These are phyloP conservation scores for Cephalotrichum gorgonifer DNA, from an alignment of 2,329 filamentous ascomycete species.

Conservation along the genomic window DNA sequence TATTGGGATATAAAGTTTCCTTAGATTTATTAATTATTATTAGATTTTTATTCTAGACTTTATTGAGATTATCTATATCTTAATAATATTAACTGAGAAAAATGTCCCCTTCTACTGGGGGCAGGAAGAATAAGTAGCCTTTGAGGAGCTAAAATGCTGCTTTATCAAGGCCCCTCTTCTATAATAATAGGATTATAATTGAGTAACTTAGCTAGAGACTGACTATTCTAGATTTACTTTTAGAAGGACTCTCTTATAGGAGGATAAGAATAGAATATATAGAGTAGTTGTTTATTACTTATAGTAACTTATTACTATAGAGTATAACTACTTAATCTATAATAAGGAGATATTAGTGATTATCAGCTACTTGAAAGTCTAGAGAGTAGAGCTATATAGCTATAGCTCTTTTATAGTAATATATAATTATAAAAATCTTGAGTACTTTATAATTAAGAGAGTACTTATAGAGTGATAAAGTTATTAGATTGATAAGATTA, in stretches of 20 bases:
- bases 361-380: too few relatives aligned
- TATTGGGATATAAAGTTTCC: too few relatives aligned
- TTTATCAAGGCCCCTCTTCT: neutral
- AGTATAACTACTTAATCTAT: too few relatives aligned
- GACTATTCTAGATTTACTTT: too few relatives aligned
- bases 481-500: too few relatives aligned
- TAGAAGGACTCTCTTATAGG: too few relatives aligned
- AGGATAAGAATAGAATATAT: too few relatives aligned
- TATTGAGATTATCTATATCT: neutral
- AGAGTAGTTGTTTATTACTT: too few relatives aligned
- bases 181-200: neutral
- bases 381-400: neutral
- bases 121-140: neutral
- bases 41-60: neutral
- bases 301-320: too few relatives aligned
- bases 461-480: too few relatives aligned
- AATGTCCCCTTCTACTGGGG: neutral
- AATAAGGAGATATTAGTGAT: too few relatives aligned
- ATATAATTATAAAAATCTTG: neutral
- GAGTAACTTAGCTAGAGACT: neutral
- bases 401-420: neutral
- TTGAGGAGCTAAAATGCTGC: neutral
- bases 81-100: neutral
- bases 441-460: too few relatives aligned
- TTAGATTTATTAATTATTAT: neutral